Evolutionary conservation across 495 filamentous ascomycete species (phyloP).

Genomic region (Thermochaetoides thermophila): DNA sequence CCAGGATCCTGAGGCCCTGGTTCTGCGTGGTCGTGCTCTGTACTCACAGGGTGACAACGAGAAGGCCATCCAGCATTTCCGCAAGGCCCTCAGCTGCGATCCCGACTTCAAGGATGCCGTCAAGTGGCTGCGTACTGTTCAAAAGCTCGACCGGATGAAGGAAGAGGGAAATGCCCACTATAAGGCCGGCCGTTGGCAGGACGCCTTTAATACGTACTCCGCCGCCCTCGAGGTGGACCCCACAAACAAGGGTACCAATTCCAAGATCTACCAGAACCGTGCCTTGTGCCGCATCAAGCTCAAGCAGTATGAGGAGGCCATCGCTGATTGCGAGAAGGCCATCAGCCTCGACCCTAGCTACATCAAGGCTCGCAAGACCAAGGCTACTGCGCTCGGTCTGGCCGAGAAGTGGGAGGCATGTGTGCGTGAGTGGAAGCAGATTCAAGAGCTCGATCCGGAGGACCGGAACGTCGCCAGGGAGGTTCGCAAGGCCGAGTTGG

Average conservation of each 20-base stretch:
- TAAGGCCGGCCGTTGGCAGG: constrained; percentile 65
- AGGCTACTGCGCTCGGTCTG: constrained; percentile 72
- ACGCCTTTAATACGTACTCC: constrained; percentile 70
- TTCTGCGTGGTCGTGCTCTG: constrained; percentile 72
- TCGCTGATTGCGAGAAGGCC: constrained; percentile 78
- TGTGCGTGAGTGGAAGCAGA: constrained; percentile 70
- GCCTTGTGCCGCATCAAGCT: constrained; percentile 64
- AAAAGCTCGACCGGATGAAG: constrained; percentile 87
- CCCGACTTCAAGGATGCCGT: constrained; percentile 79
- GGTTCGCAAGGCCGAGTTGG: constrained; percentile 77
- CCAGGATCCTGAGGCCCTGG: constrained; percentile 84
- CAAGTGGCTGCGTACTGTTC: constrained; percentile 69
- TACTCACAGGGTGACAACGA: constrained; percentile 90
- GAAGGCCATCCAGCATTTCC: constrained; percentile 85
- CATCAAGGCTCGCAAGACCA: constrained; percentile 81
- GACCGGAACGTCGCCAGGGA: constrained; percentile 70
- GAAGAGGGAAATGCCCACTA: constrained; percentile 83
- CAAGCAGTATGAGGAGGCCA: constrained; percentile 67
- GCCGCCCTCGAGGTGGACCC: constrained; percentile 81
- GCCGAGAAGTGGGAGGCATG: constrained; percentile 84
- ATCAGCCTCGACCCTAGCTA: constrained; percentile 72
- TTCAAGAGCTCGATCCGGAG: constrained; percentile 66
- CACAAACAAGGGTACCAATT: constrained; percentile 78
- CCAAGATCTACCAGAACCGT: constrained; percentile 86
- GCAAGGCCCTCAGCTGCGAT: constrained; percentile 77